Evolutionary conservation across 2,329 filamentous ascomycete genomes (phyloP), one percentile per base, ranked within the genome.

Genomic region (Erysiphe pulchra): DNA sequence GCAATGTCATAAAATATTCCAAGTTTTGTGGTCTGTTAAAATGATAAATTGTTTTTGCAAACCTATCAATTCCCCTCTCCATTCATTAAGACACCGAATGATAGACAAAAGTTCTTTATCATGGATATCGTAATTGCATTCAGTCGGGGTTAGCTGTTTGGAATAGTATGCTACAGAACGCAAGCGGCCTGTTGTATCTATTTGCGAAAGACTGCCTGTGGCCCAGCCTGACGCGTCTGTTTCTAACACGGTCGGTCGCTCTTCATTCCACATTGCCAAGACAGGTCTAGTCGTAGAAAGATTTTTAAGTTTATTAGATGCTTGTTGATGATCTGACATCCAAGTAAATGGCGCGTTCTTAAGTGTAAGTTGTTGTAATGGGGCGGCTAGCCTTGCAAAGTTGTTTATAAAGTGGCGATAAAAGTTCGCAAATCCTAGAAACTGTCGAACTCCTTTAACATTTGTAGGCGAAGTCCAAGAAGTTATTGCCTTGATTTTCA

Each of bases 121-220:
- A 42, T 42, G 40, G n/a, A 42, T 42, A 16, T 42, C 40, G 13
- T 42, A 42, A 31, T 42, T 42, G 24, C 9, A 42, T 42, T 42
- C 18, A 31, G 40, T 18, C 14, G 20, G 20, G 24, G 18, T 28
- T n/a, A 42, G 40, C 40, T 13, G 13, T 30, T 42, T 42, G 4
- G 40, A 42, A 31, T 16, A 31, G 24, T 28, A 42, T 28, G 40
- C 40, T 13, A 42, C 40, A n/a, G 40, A 20, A 30, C 13, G 24
- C 6, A 42, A n/a, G 28, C 11, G 28, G 11, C 40, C 40, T 9
- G 14, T 31, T n/a, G 4, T 10, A 16, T 42, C 40, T 28, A 30
- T n/a, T 42, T 42, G 40, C 9, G 24, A 42, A 11, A 42, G 14
- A 30, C 13, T 14, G 14, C 40, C 40, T 24, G 18, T 18, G 16